Percentiles rank a stretch among this genome's conserved stretches.
phyloP scores from a whole-genome alignment of 164 flowering plant genomes.

The Magnolia kwangsiensis region DNA sequence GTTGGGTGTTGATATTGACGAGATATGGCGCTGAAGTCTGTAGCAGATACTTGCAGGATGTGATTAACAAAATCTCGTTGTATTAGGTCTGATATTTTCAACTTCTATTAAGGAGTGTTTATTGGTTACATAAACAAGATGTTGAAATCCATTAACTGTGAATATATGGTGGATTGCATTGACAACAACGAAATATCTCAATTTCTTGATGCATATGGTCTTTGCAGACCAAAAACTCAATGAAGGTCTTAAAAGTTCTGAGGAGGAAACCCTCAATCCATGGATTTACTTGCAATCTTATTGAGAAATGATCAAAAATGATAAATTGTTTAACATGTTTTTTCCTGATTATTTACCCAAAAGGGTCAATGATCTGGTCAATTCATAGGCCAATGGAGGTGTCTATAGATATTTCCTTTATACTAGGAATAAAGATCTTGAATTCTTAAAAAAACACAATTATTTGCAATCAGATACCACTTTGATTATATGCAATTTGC shows the following conservation, averaged over 20 bases:
- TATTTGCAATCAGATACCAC: not conserved
- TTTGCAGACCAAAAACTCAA: not conserved
- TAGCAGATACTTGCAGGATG: not conserved
- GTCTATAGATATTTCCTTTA: not conserved
- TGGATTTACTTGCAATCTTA: not conserved
- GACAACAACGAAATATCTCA: no score
- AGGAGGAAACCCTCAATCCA: not conserved
- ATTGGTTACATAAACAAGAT: no score
- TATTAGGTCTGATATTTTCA: not conserved
- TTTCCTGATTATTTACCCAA: not conserved
- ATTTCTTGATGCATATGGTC: not conserved
- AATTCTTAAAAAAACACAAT: no score
- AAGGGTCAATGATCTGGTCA: not conserved
- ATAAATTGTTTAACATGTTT: not conserved
- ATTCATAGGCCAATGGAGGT: no score
- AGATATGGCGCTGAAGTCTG: not conserved
- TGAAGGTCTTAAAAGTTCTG: not conserved
- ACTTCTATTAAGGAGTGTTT: not conserved
- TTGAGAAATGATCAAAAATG: not conserved
- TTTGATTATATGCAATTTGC: not conserved
- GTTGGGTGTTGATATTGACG: not conserved
- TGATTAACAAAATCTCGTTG: not conserved
- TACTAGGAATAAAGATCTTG: not conserved
- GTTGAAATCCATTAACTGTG: no score
- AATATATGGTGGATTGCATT: no score